phyloP scores from a whole-genome alignment of 495 filamentous ascomycete genomes.

The Aspergillus campestris region DNA sequence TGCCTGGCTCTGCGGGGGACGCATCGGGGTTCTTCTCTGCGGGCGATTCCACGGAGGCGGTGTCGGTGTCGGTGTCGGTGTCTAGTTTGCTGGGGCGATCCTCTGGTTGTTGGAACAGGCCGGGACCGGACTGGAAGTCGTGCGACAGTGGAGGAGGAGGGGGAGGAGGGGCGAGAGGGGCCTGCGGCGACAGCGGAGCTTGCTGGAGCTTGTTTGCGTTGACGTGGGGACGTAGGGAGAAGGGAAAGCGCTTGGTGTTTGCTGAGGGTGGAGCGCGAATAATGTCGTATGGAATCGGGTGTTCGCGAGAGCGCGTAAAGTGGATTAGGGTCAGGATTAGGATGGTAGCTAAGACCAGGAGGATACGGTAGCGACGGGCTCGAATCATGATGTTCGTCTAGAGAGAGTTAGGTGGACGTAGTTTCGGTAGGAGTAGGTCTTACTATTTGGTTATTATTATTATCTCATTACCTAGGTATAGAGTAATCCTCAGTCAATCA shows the following conservation, averaged over 20 bases:
- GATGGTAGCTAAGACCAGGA: slow-evolving; percentile 60
- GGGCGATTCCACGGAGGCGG: neutral
- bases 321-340: slow-evolving; percentile 58
- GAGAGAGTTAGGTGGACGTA: neutral
- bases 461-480: no score
- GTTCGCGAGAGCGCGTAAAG: slow-evolving; percentile 39
- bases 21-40: slow-evolving; percentile 2
- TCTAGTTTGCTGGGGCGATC: neutral
- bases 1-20: slow-evolving; percentile 2
- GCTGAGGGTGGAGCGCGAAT: slow-evolving; percentile 8
- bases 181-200: neutral
- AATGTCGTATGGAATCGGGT: neutral
- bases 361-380: slow-evolving; percentile 66
- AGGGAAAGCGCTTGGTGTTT: slow-evolving; percentile 4
- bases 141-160: neutral
- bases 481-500: no score
- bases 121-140: neutral
- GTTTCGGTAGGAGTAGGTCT: neutral
- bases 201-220: neutral
- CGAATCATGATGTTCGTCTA: slow-evolving; percentile 52
- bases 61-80: no score
- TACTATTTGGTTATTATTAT: no score
- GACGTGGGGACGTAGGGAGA: slow-evolving; percentile 4
- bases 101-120: neutral
- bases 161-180: neutral